phyloP scores from a whole-genome alignment of 2,329 filamentous ascomycete genomes.

The Macrophomina phaseolina region DNA sequence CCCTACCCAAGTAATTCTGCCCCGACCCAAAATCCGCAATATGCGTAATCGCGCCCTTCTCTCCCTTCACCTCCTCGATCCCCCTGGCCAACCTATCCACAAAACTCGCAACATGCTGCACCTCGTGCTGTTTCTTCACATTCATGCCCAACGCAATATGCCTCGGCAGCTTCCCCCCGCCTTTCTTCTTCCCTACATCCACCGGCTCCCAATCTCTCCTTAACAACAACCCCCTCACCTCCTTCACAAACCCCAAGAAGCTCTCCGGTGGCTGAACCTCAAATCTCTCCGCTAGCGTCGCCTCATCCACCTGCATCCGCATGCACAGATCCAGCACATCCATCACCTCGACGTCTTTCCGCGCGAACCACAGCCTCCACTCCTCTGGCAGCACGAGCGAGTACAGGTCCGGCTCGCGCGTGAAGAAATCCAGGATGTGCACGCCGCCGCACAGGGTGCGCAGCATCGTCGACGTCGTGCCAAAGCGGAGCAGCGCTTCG shows the following conservation, averaged over 20 bases:
- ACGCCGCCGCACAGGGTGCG: conserved; percentile 95
- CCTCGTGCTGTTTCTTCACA: conserved; percentile 93
- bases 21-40: conserved; percentile 96
- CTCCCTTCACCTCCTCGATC: conserved; percentile 41
- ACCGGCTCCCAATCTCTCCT: conserved; percentile 61
- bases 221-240: conserved; percentile 73
- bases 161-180: conserved; percentile 52
- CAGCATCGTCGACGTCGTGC: conserved; percentile 75
- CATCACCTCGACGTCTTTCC: conserved; percentile 70
- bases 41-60: conserved; percentile 69
- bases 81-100: conserved; percentile 70
- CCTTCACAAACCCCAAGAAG: conserved; percentile 73
- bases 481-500: conserved; percentile 76
- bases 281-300: neutral
- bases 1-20: conserved; percentile 92
- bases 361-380: conserved; percentile 78
- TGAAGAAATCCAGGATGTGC: conserved; percentile 96
- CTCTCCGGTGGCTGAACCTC: conserved; percentile 53
- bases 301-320: conserved; percentile 70
- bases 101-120: conserved; percentile 86
- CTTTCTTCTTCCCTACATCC: neutral
- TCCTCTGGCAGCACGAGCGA: conserved; percentile 74
- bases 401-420: conserved; percentile 81
- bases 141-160: conserved; percentile 90
- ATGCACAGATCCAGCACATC: conserved; percentile 80